These are phyloP conservation scores for Xylariales sp. DNA, from an alignment of 2,329 filamentous ascomycete species.

Conservation along the genomic window DNA sequence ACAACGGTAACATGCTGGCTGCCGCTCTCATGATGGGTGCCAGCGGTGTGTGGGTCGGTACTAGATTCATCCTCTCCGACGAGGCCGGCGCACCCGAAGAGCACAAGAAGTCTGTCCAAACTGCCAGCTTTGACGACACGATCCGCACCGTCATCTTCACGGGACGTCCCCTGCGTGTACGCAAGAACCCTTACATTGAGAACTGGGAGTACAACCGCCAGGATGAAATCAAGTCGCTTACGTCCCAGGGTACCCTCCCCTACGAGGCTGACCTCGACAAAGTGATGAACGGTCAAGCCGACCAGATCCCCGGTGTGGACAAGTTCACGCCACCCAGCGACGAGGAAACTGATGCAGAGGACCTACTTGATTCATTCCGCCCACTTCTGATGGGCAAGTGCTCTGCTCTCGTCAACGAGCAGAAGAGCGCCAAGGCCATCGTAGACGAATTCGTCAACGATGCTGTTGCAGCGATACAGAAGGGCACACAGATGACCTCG, in stretches of 20 bases:
- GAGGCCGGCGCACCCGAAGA: constrained; percentile 91
- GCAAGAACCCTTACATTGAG: constrained; percentile 87
- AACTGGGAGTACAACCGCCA: constrained; percentile 95
- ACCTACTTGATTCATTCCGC: constrained; percentile 72
- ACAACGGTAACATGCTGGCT: constrained; percentile 86
- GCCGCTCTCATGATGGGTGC: constrained; percentile 91
- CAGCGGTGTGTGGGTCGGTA: constrained; percentile 91
- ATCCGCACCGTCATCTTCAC: constrained; percentile 98
- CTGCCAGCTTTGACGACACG: constrained; percentile 91
- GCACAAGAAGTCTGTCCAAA: constrained; percentile 93
- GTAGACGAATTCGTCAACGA: constrained; percentile 91
- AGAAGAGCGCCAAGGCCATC: constrained; percentile 84
- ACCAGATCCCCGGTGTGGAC: constrained; percentile 16
- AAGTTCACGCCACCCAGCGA: constrained; percentile 64
- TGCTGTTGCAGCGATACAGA: constrained; percentile 66
- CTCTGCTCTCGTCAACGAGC: constrained; percentile 88
- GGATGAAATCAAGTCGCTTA: constrained; percentile 88
- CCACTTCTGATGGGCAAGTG: constrained; percentile 79
- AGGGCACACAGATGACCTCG: constrained; percentile 62
- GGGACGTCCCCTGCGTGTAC: constrained; percentile 87
- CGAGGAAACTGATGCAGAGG: constrained; percentile 67
- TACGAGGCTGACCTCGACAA: constrained; percentile 94
- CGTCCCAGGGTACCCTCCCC: constrained; percentile 82
- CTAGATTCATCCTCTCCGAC: constrained; percentile 87
- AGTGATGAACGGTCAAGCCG: constrained; percentile 54